Evolutionary conservation across 306 rosid species (phyloP).

Genomic region (Lathyrus tuberosus): DNA sequence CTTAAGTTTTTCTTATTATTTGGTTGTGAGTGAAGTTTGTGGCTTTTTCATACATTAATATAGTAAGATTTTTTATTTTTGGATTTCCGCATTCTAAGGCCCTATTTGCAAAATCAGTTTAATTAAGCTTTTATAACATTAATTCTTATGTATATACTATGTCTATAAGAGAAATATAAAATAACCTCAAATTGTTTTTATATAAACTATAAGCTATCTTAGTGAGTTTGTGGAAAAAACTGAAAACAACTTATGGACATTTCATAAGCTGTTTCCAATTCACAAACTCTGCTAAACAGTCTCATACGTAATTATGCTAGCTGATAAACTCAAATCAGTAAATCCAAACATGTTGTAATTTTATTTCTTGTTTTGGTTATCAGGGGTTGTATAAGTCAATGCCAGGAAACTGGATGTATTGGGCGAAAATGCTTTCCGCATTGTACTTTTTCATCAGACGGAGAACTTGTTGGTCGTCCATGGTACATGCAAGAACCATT

Average conservation of each 20-base stretch:
- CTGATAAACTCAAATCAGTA: not conserved
- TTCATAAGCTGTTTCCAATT: not conserved
- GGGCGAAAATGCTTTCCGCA: slow-evolving; percentile 64
- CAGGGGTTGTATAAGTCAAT: slow-evolving; percentile 64
- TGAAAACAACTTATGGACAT: not conserved
- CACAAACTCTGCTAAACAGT: not conserved
- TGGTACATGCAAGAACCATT: slow-evolving; percentile 82
- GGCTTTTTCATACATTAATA: too few species aligned
- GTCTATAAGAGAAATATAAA: not conserved
- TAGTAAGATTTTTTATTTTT: too few species aligned
- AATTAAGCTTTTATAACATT: not conserved
- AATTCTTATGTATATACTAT: not conserved
- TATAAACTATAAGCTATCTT: not conserved
- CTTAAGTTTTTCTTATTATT: too few species aligned
- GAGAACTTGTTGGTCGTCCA: slow-evolving; percentile 51
- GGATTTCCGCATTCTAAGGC: not conserved
- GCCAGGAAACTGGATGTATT: slow-evolving; percentile 79
- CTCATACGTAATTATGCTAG: not conserved
- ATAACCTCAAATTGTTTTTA: not conserved
- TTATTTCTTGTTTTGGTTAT: slow-evolving; percentile 29
- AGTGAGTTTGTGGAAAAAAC: not conserved
- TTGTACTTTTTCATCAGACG: slow-evolving; percentile 59
- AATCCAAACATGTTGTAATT: not conserved
- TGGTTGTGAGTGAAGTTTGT: too few species aligned
- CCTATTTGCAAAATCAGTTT: not conserved